phyloP scores from a whole-genome alignment of 2,329 filamentous ascomycete genomes.

The Periglandula ipomoeae region DNA sequence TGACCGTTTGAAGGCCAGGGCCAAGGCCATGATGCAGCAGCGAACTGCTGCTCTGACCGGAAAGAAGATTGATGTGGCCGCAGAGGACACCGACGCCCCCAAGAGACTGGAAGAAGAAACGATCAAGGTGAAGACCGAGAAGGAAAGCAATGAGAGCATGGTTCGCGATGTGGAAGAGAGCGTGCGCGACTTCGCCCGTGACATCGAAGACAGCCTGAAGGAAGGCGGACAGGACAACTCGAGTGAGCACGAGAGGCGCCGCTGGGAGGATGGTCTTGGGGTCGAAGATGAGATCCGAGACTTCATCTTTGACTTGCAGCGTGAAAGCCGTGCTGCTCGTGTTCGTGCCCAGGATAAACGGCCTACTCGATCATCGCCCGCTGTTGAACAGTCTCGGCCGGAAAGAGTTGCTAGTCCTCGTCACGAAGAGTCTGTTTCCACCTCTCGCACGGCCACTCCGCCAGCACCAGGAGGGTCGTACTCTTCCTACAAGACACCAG shows the following conservation, averaged over 20 bases:
- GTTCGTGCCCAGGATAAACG: constrained; percentile 52
- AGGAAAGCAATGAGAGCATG: constrained; percentile 93
- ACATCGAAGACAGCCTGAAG: constrained; percentile 80
- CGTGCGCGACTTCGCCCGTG: constrained; percentile 75
- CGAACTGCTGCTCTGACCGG: constrained; percentile 87
- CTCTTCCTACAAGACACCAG: constrained; percentile 77
- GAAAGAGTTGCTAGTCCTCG: constrained; percentile 32
- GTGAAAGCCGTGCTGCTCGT: constrained; percentile 69
- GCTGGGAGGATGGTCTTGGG: constrained; percentile 93
- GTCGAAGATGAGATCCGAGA: constrained; percentile 96
- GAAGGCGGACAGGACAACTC: constrained; percentile 66
- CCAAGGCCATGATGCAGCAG: constrained; percentile 98
- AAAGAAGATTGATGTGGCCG: constrained; percentile 58
- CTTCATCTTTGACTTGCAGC: constrained; percentile 94
- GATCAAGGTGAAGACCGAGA: constrained; percentile 70
- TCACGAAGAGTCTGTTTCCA: constrained; percentile 42
- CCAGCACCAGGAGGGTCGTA: constrained; percentile 56
- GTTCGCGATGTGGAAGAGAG: constrained; percentile 94
- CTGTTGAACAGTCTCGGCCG: constrained; percentile 34
- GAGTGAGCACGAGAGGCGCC: constrained; percentile 80
- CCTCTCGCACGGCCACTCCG: constrained; percentile 40
- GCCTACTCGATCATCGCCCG: constrained; percentile 30
- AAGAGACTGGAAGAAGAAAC: constrained; percentile 85
- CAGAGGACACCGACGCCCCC: constrained; percentile 69
- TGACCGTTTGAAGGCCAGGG: constrained; percentile 87